These are phyloP conservation scores for Ceratocystis diversiconidia DNA, from an alignment of 2,329 filamentous ascomycete genomes.

Conservation along the genomic window DNA sequence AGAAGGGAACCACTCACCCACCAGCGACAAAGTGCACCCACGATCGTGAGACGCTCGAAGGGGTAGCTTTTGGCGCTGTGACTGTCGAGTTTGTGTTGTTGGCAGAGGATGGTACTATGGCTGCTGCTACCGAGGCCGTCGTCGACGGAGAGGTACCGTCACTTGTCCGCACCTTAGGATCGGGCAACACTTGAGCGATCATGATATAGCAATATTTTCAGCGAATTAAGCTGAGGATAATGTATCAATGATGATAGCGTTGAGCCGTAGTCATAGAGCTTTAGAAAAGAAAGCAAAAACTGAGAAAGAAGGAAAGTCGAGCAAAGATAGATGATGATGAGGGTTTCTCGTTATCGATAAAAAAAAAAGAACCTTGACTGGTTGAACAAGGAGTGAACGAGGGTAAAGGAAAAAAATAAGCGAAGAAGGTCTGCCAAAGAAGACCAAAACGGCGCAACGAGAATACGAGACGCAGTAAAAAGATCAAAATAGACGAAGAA, in stretches of 20 bases:
- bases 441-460: background rate
- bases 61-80: conserved; percentile 1
- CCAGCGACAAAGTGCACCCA: conserved; percentile 89
- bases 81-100: background rate
- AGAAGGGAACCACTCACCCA: conserved; percentile 46
- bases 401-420: background rate
- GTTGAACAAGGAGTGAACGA: no score
- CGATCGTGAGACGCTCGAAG: conserved; percentile 50
- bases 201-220: background rate
- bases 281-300: background rate
- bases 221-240: background rate
- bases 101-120: conserved; percentile 16
- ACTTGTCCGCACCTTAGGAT: background rate
- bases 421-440: background rate
- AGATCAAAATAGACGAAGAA: background rate
- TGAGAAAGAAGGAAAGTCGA: background rate
- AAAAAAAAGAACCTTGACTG: background rate
- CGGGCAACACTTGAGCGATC: background rate
- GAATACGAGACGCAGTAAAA: background rate
- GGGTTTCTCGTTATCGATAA: background rate
- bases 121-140: conserved; percentile 32
- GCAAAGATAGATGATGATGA: background rate
- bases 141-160: background rate
- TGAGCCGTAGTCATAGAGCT: background rate
- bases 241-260: background rate